Base-by-base conservation (phyloP, 495 filamentous ascomycete species). In the Penicillium maclennaniae region DNA sequence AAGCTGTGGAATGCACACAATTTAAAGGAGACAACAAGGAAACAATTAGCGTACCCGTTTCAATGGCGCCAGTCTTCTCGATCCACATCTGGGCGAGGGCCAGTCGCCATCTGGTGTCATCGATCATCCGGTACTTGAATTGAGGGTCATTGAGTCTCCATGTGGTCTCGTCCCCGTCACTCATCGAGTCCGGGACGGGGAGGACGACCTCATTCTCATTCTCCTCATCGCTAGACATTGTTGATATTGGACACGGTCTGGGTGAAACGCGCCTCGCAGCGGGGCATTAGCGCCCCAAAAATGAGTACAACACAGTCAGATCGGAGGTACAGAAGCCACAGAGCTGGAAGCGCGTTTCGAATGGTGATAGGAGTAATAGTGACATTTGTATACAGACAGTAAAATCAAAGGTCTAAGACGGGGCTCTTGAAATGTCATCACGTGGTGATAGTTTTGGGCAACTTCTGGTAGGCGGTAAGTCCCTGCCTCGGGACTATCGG, bases 51-150 rank as follows among this genome's bases (percentile, higher is more conserved):
- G 55, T 56, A 76, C 75, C 71, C 21, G 56, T 37, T 51, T 67
- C 63, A 54, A 53, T 54, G 17, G 62, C 63, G 15, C 69, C 68
- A 20, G 43, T 61, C 42, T 68, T 56, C 47, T 64, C 54, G 31
- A 75, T 53, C 75, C 75, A 78, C 53, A 68, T 53, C 20, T 53
- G 56, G 2, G 73, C 75, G 36, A 78, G 56, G 23, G 59, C 63
- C 20, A 52, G 39, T 9, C 68, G 60, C 53, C 71, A 76, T 9
- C 48, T 49, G 8, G 21, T 16, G 26, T 66, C 64, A 48, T 66
- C 60, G 25, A 49, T 61, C 51, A 47, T 57, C 48, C 3, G 51
- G 41, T 49, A 66, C 31, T 46, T 40, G 37, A 47, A 55, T 17
- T 39, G 31, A 15, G 26, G 7, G 19, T 58, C 43, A 14, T 62